Evolutionary conservation across 2,329 filamentous ascomycete species (phyloP).

Genomic region (Neonectria punicea): DNA sequence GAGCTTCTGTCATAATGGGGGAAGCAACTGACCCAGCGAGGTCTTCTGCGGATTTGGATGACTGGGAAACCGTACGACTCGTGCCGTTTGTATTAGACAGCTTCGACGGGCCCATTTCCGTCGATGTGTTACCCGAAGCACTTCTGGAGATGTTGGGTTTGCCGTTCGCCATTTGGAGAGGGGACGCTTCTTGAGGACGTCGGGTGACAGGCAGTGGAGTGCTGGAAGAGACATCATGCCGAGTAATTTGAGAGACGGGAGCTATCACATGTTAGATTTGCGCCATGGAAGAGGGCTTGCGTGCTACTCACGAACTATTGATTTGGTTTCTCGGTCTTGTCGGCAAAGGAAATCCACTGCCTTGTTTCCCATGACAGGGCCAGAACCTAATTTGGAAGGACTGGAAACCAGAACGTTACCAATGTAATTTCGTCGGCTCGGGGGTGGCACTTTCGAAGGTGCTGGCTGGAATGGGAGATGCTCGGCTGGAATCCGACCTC

Average conservation of each 20-base stretch:
- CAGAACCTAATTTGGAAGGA: slow-evolving; percentile 20
- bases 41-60: neutral
- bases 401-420: slow-evolving; percentile 17
- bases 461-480: neutral
- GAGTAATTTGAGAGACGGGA: neutral
- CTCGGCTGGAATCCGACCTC: neutral
- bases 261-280: slow-evolving; percentile 16
- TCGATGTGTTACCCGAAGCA: too few relatives aligned
- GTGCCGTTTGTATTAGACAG: neutral
- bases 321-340: slow-evolving; percentile 14
- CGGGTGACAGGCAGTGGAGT: neutral
- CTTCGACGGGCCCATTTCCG: neutral
- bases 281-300: too few relatives aligned
- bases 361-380: slow-evolving; percentile 34
- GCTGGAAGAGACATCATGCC: neutral
- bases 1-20: neutral
- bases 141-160: neutral
- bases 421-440: slow-evolving; percentile 35
- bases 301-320: slow-evolving; percentile 17
- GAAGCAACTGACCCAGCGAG: neutral
- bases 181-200: neutral
- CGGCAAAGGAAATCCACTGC: slow-evolving; percentile 39
- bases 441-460: slow-evolving; percentile 20
- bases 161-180: neutral
- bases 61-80: neutral